Percentiles rank a stretch among this genome's conserved stretches.
Evolutionary conservation across 345 rosid species (phyloP).

Genomic region (Citrus australasica): DNA sequence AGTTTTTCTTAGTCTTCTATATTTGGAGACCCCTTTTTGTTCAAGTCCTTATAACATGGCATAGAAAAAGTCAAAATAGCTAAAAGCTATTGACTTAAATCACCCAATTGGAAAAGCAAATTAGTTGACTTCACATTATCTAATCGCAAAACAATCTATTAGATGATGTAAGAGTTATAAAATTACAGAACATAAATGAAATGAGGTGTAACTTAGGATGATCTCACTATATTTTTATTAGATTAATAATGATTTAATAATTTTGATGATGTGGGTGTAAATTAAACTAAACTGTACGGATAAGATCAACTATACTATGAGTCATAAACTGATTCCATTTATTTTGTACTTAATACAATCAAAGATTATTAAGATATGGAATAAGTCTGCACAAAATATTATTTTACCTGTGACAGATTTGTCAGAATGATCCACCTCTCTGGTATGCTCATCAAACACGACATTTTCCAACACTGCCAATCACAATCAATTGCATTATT

Average conservation of each 20-base stretch:
- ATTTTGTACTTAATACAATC: neutral
- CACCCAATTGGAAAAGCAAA: neutral
- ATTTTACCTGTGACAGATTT: conserved; percentile 79
- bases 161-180: neutral
- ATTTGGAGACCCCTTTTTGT: neutral
- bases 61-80: neutral
- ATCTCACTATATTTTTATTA: neutral
- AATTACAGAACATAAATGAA: neutral
- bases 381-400: neutral
- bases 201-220: neutral
- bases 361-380: neutral
- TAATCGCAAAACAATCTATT: neutral
- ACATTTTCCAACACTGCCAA: conserved; percentile 87
- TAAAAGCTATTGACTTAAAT: neutral
- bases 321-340: conserved; percentile 1
- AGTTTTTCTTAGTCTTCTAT: neutral
- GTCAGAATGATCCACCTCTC: conserved; percentile 87
- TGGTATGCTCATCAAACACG: conserved; percentile 87
- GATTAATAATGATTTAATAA: neutral
- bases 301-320: neutral
- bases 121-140: conserved; percentile 1
- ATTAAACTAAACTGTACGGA: neutral
- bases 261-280: neutral
- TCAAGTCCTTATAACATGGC: neutral
- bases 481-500: conserved; percentile 8